Evolutionary conservation across 2,329 filamentous ascomycete genomes (phyloP).

Genomic region (Trichophyton benhamiae): DNA sequence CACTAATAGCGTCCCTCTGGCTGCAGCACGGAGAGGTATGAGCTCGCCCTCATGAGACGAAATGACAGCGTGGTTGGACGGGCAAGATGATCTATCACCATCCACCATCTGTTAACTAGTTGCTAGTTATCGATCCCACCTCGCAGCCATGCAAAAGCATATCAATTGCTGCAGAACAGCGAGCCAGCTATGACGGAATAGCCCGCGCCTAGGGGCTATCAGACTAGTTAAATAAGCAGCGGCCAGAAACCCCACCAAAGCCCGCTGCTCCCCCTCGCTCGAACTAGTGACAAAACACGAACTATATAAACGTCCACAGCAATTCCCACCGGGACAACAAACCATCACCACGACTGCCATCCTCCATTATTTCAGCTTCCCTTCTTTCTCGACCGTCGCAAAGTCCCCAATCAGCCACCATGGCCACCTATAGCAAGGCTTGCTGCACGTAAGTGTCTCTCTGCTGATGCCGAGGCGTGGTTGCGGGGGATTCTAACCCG

Average conservation of each 20-base stretch:
- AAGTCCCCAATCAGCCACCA: slow-evolving; percentile 10
- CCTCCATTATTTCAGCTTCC: neutral
- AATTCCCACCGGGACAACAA: neutral
- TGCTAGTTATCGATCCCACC: too few relatives aligned
- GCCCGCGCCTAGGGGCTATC: neutral
- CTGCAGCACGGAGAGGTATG: neutral
- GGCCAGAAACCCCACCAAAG: neutral
- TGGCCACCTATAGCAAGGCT: slow-evolving; percentile 34
- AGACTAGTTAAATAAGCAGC: neutral
- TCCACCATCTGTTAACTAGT: neutral
- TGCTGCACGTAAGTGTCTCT: slow-evolving; percentile 32
- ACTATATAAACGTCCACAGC: neutral
- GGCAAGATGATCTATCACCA: neutral
- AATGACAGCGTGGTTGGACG: neutral
- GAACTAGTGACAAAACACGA: neutral
- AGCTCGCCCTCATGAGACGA: neutral
- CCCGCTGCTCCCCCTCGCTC: neutral
- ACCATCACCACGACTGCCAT: neutral
- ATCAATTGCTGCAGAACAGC: too few relatives aligned
- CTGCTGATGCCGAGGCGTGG: neutral
- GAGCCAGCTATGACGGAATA: neutral
- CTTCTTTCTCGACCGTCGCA: neutral
- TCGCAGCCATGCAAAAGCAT: too few relatives aligned
- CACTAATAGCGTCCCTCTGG: neutral
- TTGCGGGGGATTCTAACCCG: neutral